Conservation (phyloP, 805 yeast species). For the Schizosaccharomyces cryophilus region DNA sequence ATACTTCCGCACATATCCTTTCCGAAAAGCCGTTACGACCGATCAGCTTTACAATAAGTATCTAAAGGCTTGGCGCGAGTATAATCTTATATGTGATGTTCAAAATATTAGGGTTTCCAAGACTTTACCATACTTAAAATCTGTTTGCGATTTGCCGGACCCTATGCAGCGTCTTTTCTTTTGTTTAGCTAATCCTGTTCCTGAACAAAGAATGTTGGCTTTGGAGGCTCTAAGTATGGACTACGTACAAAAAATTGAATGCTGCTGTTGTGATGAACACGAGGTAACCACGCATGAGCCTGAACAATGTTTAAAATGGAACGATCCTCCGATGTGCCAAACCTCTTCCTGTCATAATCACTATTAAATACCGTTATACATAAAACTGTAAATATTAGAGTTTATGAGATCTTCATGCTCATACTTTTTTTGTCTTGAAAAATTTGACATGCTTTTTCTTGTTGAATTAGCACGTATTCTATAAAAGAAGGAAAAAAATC, state of each 20-base stretch:
- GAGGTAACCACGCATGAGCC: not conserved
- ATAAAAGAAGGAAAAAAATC: no score
- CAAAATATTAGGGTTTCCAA: constrained; percentile 1
- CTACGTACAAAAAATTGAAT: constrained; percentile 22
- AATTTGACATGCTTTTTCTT: no score
- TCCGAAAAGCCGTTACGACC: constrained; percentile 11
- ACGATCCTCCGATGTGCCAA: not conserved
- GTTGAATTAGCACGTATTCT: no score
- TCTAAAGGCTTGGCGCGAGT: constrained; percentile 2
- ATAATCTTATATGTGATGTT: not conserved
- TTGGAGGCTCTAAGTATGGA: constrained; percentile 59
- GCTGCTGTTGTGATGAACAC: not conserved
- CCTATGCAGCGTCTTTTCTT: constrained; percentile 24
- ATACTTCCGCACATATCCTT: constrained; percentile 18
- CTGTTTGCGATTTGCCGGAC: constrained; percentile 5
- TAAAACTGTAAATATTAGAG: no score
- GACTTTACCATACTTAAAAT: constrained; percentile 5
- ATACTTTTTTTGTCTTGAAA: no score
- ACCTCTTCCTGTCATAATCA: no score
- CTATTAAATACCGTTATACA: no score
- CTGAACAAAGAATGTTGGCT: constrained; percentile 51
- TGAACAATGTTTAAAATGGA: not conserved
- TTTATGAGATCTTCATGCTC: no score
- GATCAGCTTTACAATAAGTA: constrained; percentile 11
- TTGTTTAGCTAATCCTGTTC: constrained; percentile 64